These are phyloP conservation scores for Lomentospora prolificans DNA, from an alignment of 2,329 filamentous ascomycete species.

Conservation along the genomic window DNA sequence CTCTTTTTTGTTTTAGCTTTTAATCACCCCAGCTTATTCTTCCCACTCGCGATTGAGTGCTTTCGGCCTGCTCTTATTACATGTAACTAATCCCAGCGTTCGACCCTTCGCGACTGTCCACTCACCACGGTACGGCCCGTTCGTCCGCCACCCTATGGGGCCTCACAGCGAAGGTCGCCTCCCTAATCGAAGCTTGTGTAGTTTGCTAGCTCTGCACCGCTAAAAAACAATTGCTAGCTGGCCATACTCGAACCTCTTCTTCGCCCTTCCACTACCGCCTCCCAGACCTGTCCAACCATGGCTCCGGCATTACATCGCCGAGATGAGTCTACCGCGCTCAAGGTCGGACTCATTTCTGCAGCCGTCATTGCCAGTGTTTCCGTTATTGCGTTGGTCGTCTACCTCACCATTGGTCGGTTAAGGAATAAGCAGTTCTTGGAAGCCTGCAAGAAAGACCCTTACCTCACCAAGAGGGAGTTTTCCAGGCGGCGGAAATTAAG, in stretches of 20 bases:
- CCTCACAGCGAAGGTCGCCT: neutral
- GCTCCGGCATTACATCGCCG: constrained; percentile 3
- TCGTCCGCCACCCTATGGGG: neutral
- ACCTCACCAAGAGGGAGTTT: constrained; percentile 16
- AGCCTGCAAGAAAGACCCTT: constrained; percentile 16
- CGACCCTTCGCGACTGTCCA: too few relatives aligned
- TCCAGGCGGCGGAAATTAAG: constrained; percentile 18
- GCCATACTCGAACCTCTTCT: neutral
- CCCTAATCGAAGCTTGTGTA: neutral
- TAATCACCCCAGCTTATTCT: neutral
- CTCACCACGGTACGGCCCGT: neutral
- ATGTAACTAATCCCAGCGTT: too few relatives aligned
- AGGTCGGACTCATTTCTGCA: constrained; percentile 12
- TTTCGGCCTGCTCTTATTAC: too few relatives aligned
- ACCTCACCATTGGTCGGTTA: constrained; percentile 14
- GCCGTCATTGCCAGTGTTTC: constrained; percentile 17
- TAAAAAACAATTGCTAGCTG: neutral
- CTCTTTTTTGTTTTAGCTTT: neutral
- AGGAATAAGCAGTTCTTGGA: constrained; percentile 16
- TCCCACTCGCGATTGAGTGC: too few relatives aligned
- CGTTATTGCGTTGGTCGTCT: constrained; percentile 15
- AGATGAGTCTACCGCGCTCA: neutral
- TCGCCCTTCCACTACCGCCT: neutral
- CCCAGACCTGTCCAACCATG: too few relatives aligned
- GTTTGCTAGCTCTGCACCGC: too few relatives aligned